Evolutionary conservation across 2,329 filamentous ascomycete genomes (phyloP), one percentile per base, ranked within the genome.

Genomic region (Teratosphaeria pseudoeucalypti): DNA sequence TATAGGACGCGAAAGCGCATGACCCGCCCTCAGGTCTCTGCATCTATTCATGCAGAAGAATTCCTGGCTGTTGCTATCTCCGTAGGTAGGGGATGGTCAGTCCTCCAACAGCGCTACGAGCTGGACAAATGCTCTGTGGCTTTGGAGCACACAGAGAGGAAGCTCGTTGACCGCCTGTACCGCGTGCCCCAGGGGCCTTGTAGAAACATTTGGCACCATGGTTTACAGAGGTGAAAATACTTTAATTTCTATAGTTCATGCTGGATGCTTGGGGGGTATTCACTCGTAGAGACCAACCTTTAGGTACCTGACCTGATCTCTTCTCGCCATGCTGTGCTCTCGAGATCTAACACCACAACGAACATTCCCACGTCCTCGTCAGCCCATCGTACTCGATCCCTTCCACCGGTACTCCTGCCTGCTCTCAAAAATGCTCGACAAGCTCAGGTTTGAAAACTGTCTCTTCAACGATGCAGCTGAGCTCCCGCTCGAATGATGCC

Each of bases 321-420:
- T 11, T 2, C 52, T 16, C 32, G 52, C 26, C 23, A 16, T 9
- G 32, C 52, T 34, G 11, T 26, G 3, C 19, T 32, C 6, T 3
- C 23, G 27, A 16, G 43, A 7, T 23, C 63, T 55, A 23, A 57
- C 57, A 11, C 55, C 56, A 29, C 58, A 65, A 2, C 56, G 55
- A 27, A 57, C 59, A 23, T 43, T 56, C n/a, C 58, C 58, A 16
- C 63, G 7, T 9, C 6, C n/a, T 49, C 6, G 7, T 26, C n/a
- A 49, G 19, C 43, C 43, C 43, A 49, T 49, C 43, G 43, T 49
- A 49, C 43, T 49, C n/a, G 43, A 49, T 11, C 43, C 43, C 19
- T 49, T 49, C 43, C 43, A 49, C 43, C 26, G 43, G 23, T 49
- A 49, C 43, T 49, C 43, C 19, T 49, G n/a, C 11, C 43, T 49